A percentile compares a stretch with the other conserved stretches of the same genome.
phyloP scores from a whole-genome alignment of 78 protist genomes.

The Emiliania huxleyi region DNA sequence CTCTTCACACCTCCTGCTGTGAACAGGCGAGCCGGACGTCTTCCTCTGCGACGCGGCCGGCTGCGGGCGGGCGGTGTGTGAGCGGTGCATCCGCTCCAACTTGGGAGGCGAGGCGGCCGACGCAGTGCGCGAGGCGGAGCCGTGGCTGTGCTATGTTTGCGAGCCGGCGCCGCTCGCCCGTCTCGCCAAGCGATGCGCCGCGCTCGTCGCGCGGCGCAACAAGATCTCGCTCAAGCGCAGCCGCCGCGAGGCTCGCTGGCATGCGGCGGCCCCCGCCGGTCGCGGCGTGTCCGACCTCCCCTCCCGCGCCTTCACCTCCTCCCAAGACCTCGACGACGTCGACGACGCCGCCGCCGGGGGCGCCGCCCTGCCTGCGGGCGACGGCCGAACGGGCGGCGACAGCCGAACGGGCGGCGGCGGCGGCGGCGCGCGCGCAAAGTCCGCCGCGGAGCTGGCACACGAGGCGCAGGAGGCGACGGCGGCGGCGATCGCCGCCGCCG shows the following conservation, averaged over 20 bases:
- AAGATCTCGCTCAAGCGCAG: not conserved
- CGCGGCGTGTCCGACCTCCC: too few species aligned
- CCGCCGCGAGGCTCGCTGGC: not conserved
- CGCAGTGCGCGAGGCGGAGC: not conserved
- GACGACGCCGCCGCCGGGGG: not conserved
- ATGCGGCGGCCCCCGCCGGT: too few species aligned
- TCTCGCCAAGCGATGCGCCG: not conserved
- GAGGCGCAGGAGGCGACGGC: not conserved
- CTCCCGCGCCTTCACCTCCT: too few species aligned
- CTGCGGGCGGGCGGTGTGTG: not conserved
- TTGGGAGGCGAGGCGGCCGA: not conserved
- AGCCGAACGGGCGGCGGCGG: not conserved
- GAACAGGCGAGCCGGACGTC: not conserved
- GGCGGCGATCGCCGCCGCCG: not conserved
- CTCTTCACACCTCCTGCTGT: too few species aligned
- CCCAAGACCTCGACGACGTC: not conserved
- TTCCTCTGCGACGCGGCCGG: not conserved
- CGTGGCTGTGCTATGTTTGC: not conserved
- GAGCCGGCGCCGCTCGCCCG: not conserved
- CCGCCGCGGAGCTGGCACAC: not conserved
- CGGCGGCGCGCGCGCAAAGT: too few species aligned
- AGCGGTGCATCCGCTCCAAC: not conserved
- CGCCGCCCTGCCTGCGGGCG: too few species aligned
- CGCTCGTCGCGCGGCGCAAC: not conserved
- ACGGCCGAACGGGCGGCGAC: not conserved